Percentiles rank a stretch among this genome's conserved stretches.
Evolutionary conservation across 108 stramenopile species (phyloP).

Genomic region (Nitzschia inconspicua): DNA sequence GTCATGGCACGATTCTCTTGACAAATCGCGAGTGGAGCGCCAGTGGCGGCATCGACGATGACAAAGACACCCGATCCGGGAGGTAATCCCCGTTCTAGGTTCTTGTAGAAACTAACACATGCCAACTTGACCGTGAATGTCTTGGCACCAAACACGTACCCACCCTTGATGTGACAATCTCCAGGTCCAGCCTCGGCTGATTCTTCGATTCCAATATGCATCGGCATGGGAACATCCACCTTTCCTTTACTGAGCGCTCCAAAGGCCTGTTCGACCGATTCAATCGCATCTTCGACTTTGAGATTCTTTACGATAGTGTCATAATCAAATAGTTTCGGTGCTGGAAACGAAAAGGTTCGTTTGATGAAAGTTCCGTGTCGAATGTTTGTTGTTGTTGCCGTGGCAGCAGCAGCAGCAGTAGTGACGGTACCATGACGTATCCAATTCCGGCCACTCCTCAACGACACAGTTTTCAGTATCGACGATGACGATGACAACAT

Average conservation of each 20-base stretch:
- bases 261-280: slow-evolving; percentile 86
- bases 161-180: slow-evolving; percentile 28
- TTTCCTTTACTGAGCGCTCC: slow-evolving; percentile 80
- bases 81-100: slow-evolving; percentile 78
- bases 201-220: slow-evolving; percentile 94
- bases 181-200: slow-evolving; percentile 82
- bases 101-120: slow-evolving; percentile 92
- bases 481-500: too few species aligned
- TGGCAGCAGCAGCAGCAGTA: too few species aligned
- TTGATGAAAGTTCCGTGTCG: too few species aligned
- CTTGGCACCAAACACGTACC: slow-evolving; percentile 69
- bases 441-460: too few species aligned
- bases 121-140: slow-evolving; percentile 92
- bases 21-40: slow-evolving; percentile 86
- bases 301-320: slow-evolving; percentile 77
- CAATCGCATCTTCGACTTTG: slow-evolving; percentile 79
- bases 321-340: slow-evolving; percentile 82
- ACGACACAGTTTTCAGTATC: too few species aligned
- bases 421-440: too few species aligned
- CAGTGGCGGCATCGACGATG: slow-evolving; percentile 88
- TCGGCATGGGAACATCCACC: slow-evolving; percentile 96
- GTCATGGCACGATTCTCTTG: slow-evolving; percentile 96
- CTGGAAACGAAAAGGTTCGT: slow-evolving; percentile 40
- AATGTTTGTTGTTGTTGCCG: neutral
- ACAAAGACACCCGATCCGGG: slow-evolving; percentile 89